Conservation (phyloP, 1,284 basidiomycete species). For the Apiotrichum brassicae region DNA sequence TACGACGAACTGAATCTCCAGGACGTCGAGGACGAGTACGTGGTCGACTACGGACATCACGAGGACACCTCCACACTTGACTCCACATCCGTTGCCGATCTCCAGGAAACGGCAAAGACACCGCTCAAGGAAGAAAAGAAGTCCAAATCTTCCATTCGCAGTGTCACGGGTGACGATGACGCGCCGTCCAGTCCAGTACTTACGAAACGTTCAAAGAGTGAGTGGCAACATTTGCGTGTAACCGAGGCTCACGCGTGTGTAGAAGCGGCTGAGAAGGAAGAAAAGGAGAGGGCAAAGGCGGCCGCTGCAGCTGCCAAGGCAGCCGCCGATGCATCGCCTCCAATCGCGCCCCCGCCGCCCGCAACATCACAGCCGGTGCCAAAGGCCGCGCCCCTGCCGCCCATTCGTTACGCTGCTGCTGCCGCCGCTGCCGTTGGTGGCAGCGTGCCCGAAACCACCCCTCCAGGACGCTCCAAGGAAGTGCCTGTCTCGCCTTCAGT, state of each 20-base stretch:
- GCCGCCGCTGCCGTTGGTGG: conserved; percentile 61
- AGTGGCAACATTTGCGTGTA: neutral
- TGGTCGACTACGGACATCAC: conserved; percentile 67
- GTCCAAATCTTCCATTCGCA: conserved; percentile 7
- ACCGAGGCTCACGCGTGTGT: conserved; percentile 5
- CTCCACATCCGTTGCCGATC: conserved; percentile 48
- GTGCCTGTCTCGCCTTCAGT: conserved; percentile 9
- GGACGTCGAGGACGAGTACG: conserved; percentile 71
- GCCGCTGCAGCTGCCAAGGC: conserved; percentile 14
- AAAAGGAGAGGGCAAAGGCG: conserved; percentile 9
- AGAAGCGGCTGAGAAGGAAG: conserved; percentile 16
- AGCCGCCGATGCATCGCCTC: conserved; percentile 15
- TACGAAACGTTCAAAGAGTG: conserved; percentile 25
- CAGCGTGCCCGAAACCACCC: conserved; percentile 58
- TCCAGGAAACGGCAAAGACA: conserved; percentile 24
- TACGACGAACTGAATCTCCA: conserved; percentile 98
- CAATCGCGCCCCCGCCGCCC: conserved; percentile 36
- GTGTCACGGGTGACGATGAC: conserved; percentile 7
- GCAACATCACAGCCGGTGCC: conserved; percentile 43
- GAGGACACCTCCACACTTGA: conserved; percentile 54
- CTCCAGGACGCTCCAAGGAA: conserved; percentile 47
- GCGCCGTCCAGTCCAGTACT: conserved; percentile 31
- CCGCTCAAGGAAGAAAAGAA: conserved; percentile 39
- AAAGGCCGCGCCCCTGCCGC: conserved; percentile 55
- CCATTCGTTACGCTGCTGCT: conserved; percentile 84